Percentiles rank a stretch among this genome's conserved stretches.
These are phyloP conservation scores for Ganoderma lingzhi DNA, from an alignment of 1,284 basidiomycete species.

Conservation along the genomic window DNA sequence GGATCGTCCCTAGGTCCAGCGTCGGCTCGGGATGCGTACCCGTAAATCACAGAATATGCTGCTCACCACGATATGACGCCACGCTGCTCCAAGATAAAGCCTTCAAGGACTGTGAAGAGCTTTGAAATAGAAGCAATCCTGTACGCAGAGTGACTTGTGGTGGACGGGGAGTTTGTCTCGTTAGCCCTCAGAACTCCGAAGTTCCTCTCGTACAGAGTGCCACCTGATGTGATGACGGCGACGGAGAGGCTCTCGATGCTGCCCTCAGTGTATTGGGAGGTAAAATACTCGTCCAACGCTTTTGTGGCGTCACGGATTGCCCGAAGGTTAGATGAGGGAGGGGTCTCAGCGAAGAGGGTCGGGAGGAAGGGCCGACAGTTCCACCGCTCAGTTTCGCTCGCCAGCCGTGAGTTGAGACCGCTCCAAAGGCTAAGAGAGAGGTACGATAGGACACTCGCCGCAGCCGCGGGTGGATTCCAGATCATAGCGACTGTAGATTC, in stretches of 20 bases:
- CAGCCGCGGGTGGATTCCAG: not conserved
- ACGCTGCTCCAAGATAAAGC: conserved; percentile 52
- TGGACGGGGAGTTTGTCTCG: conserved; percentile 24
- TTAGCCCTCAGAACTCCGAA: conserved; percentile 30
- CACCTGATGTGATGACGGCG: conserved; percentile 25
- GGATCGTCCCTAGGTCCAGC: conserved; percentile 48
- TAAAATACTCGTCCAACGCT: conserved; percentile 14
- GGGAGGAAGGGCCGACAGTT: conserved; percentile 27
- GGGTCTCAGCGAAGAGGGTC: conserved; percentile 22
- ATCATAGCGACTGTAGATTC: not conserved
- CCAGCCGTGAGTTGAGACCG: no score
- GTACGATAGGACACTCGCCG: not conserved
- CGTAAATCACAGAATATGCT: no score
- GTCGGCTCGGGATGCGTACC: not conserved
- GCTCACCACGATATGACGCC: conserved; percentile 51
- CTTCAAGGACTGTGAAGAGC: conserved; percentile 55
- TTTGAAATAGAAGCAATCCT: conserved; percentile 55
- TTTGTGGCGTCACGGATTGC: conserved; percentile 12
- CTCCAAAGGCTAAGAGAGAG: not conserved
- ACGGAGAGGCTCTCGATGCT: conserved; percentile 32
- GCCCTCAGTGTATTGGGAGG: conserved; percentile 16
- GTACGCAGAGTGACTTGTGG: conserved; percentile 26
- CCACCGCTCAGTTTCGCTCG: conserved; percentile 14
- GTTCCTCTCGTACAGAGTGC: conserved; percentile 24
- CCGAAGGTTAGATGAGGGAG: conserved; percentile 13